Evolutionary conservation across 257 asterid species (phyloP).

Genomic region (Solanum pimpinellifolium): DNA sequence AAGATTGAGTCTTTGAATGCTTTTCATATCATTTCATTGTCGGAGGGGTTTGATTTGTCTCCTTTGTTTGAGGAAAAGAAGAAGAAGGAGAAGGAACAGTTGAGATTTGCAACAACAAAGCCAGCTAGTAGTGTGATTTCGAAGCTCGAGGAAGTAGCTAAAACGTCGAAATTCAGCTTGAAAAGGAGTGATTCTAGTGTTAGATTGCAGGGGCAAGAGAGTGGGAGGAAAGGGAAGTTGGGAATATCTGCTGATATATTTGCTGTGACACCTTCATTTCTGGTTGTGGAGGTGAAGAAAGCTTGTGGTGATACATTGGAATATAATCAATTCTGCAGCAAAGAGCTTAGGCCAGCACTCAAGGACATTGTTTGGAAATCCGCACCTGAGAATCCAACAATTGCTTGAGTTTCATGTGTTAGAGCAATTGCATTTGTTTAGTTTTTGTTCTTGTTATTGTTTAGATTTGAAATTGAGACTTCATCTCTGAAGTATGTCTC

Average conservation of each 20-base stretch:
- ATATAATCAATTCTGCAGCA: conserved; percentile 56
- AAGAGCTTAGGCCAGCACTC: conserved; percentile 60
- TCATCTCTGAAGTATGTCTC: not conserved
- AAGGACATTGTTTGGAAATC: conserved; percentile 57
- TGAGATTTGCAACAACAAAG: conserved; percentile 51
- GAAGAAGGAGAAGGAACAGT: conserved; percentile 31
- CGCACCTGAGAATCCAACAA: conserved; percentile 17
- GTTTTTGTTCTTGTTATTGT: not conserved
- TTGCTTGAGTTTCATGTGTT: conserved; percentile 12
- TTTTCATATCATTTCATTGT: conserved; percentile 52
- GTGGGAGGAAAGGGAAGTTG: conserved; percentile 69
- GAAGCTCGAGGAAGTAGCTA: conserved; percentile 57
- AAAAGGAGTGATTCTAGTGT: conserved; percentile 57
- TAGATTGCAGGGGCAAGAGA: conserved; percentile 41
- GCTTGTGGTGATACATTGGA: conserved; percentile 63
- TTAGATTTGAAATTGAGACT: not conserved
- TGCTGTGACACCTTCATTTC: conserved; percentile 38
- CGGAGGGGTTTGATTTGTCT: conserved; percentile 51
- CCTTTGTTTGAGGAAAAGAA: conserved; percentile 49
- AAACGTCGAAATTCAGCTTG: conserved; percentile 39
- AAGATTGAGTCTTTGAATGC: conserved; percentile 43
- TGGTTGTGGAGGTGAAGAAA: conserved; percentile 71
- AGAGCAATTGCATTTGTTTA: not conserved
- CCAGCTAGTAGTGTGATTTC: conserved; percentile 65
- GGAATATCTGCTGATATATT: conserved; percentile 57